Evolutionary conservation across 441 rosid genomes (phyloP).

Genomic region (Pelargonium fulgidum): DNA sequence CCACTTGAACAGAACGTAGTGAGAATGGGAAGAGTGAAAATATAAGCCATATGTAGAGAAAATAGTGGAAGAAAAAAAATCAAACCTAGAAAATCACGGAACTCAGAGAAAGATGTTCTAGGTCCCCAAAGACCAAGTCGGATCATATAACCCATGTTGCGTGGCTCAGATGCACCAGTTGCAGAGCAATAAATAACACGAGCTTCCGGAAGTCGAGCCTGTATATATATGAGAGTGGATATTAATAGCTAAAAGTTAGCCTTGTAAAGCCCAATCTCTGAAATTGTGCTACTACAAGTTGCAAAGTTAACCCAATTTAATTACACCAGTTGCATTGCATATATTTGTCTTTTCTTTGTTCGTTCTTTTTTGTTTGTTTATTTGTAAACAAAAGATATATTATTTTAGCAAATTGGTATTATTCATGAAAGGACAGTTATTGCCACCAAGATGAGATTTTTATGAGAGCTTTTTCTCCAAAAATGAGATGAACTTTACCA

Average conservation of each 20-base stretch:
- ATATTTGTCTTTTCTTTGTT: neutral
- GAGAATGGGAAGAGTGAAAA: too few relatives aligned
- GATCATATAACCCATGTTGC: conserved; percentile 99
- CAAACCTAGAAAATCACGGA: conserved; percentile 74
- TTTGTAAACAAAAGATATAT: neutral
- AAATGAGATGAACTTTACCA: too few relatives aligned
- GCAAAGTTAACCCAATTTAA: conserved; percentile 8
- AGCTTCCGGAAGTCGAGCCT: conserved; percentile 96
- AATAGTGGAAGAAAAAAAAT: conserved; percentile 15
- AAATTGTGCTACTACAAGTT: conserved; percentile 16
- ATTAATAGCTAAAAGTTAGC: conserved; percentile 24
- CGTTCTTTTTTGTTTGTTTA: neutral
- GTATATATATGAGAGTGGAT: conserved; percentile 30
- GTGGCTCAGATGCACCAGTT: conserved; percentile 99
- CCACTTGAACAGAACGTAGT: too few relatives aligned
- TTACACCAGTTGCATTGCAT: neutral
- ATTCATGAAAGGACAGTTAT: neutral
- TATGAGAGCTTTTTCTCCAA: too few relatives aligned
- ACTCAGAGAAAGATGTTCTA: conserved; percentile 79
- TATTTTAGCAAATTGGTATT: neutral
- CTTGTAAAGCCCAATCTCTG: conserved; percentile 17
- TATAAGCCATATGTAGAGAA: conserved; percentile 2
- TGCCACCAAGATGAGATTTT: too few relatives aligned
- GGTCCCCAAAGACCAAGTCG: conserved; percentile 99
- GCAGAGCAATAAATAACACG: conserved; percentile 98